phyloP scores from a whole-genome alignment of 441 rosid genomes.

The Erysimum cheiri region DNA sequence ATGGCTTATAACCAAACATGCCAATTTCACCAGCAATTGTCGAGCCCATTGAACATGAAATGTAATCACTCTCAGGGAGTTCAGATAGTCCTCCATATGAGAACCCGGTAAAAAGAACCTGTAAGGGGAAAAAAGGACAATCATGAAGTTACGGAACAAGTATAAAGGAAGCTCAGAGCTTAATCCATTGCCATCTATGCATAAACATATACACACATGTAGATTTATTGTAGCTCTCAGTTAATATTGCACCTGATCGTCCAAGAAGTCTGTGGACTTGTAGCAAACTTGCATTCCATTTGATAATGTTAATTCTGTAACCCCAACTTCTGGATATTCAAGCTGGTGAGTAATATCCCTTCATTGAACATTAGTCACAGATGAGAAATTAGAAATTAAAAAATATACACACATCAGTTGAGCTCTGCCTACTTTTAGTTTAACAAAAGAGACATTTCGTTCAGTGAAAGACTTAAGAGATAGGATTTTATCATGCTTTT shows the following conservation, averaged over 20 bases:
- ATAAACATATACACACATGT: conserved; percentile 23
- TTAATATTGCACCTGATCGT: conserved; percentile 80
- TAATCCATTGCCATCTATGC: conserved; percentile 16
- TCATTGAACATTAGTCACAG: conserved; percentile 44
- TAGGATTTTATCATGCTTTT: conserved; percentile 4
- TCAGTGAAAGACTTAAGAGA: conserved; percentile 3
- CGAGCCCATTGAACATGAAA: conserved; percentile 94
- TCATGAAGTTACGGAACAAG: conserved; percentile 37
- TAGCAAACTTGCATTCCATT: conserved; percentile 94
- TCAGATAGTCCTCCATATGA: conserved; percentile 96
- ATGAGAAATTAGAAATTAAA: conserved; percentile 38
- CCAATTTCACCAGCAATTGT: conserved; percentile 98
- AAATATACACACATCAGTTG: conserved; percentile 1
- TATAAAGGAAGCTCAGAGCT: conserved; percentile 30
- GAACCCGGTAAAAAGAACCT: conserved; percentile 95
- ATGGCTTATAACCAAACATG: conserved; percentile 86
- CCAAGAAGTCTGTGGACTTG: conserved; percentile 87
- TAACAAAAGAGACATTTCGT: not conserved
- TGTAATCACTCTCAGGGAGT: conserved; percentile 81
- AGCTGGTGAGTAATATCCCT: conserved; percentile 65
- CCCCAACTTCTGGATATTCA: conserved; percentile 79
- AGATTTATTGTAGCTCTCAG: not conserved
- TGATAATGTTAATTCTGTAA: conserved; percentile 80
- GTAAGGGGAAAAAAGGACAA: conserved; percentile 44
- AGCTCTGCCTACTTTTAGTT: conserved; percentile 21